Percentiles rank a stretch among this genome's conserved stretches.
Evolutionary conservation across 163 green algal species (phyloP).

Genomic region (Smithsoniella earleae): DNA sequence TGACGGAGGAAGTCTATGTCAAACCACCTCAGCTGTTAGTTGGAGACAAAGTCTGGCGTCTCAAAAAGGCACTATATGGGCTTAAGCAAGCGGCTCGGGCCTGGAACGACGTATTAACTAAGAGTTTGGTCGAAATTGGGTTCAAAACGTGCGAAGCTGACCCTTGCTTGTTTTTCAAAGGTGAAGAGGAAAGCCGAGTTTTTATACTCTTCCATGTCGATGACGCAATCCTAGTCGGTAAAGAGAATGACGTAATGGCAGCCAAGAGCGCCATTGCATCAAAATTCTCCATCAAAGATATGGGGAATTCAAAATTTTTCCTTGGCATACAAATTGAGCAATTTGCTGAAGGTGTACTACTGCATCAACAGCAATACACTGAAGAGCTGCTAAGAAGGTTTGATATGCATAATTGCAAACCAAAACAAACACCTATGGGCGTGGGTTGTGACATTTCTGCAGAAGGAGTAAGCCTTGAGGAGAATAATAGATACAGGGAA

Average conservation of each 20-base stretch:
- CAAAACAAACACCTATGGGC: not conserved
- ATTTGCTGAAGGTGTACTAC: slow-evolving; percentile 21
- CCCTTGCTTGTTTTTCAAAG: slow-evolving; percentile 36
- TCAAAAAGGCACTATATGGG: slow-evolving; percentile 43
- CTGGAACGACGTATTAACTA: slow-evolving; percentile 37
- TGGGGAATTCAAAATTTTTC: slow-evolving; percentile 37
- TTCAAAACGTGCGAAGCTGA: slow-evolving; percentile 36
- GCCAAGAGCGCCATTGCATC: slow-evolving; percentile 21
- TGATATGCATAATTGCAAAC: not conserved
- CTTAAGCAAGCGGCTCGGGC: slow-evolving; percentile 41
- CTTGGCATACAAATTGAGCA: slow-evolving; percentile 40
- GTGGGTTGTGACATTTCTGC: not conserved
- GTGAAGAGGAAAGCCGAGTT: not conserved
- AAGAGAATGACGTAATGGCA: not conserved
- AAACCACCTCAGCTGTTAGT: not conserved
- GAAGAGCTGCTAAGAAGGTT: not conserved
- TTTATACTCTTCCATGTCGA: slow-evolving; percentile 42
- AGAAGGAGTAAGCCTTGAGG: not conserved
- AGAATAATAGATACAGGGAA: slow-evolving; percentile 32
- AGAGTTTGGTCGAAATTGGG: slow-evolving; percentile 31
- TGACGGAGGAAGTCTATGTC: not conserved
- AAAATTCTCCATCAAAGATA: slow-evolving; percentile 36
- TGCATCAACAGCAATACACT: not conserved
- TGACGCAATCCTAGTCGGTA: slow-evolving; percentile 35
- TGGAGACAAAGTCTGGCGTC: slow-evolving; percentile 26